Evolutionary conservation across 2,329 filamentous ascomycete species (phyloP).

Genomic region (Ceratocystis huliohia): DNA sequence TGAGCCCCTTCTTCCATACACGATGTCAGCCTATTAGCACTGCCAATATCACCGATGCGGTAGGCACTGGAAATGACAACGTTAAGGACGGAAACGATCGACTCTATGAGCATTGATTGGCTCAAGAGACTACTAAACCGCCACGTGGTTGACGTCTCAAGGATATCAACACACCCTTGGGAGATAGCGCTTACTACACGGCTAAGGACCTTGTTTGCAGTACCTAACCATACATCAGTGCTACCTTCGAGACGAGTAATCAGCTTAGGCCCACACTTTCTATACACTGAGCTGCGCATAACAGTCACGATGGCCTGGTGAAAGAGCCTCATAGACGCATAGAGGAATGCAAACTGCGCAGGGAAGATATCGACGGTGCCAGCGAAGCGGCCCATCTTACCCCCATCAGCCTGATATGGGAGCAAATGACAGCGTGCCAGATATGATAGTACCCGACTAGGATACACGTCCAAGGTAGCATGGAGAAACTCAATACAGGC

Average conservation of each 20-base stretch:
- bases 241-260: constrained; percentile 34
- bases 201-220: constrained; percentile 65
- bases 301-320: constrained; percentile 63
- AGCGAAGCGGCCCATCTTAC: constrained; percentile 64
- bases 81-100: constrained; percentile 57
- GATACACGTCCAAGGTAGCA: constrained; percentile 58
- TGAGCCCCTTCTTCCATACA: constrained; percentile 60
- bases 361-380: constrained; percentile 69
- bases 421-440: constrained; percentile 70
- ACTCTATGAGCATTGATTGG: constrained; percentile 53
- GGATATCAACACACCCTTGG: constrained; percentile 64
- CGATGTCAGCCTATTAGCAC: constrained; percentile 38
- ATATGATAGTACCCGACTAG: constrained; percentile 81
- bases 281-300: constrained; percentile 53
- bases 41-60: constrained; percentile 53
- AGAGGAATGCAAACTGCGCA: constrained; percentile 64
- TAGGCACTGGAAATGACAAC: constrained; percentile 60
- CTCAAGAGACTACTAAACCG: constrained; percentile 59
- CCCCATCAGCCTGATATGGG: constrained; percentile 60
- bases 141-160: constrained; percentile 80
- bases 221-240: constrained; percentile 51
- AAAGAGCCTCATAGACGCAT: constrained; percentile 61
- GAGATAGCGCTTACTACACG: constrained; percentile 60
- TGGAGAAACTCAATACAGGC: constrained; percentile 72
- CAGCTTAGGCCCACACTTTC: constrained; percentile 44